Conservation (phyloP, 345 rosid species). For the Rhodamnia argentea region DNA sequence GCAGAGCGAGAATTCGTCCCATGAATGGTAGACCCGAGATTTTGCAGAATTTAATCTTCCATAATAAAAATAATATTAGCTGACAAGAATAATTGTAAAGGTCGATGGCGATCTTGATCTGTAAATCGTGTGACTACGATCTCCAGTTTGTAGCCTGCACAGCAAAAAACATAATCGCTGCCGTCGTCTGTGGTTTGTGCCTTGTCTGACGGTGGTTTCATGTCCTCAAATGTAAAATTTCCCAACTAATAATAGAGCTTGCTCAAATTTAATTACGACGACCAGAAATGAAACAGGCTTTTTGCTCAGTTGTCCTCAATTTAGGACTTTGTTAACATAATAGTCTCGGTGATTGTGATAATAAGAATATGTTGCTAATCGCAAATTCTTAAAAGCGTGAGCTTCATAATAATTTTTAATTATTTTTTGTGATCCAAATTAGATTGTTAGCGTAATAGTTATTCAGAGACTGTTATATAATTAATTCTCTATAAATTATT, state of each 20-base stretch:
- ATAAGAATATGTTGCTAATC: no score
- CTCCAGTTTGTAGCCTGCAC: not conserved
- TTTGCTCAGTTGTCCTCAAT: not conserved
- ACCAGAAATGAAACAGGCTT: not conserved
- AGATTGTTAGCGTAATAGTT: no score
- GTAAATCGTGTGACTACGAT: not conserved
- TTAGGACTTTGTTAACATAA: no score
- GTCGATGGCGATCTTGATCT: not conserved
- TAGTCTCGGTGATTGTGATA: no score
- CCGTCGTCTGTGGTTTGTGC: not conserved
- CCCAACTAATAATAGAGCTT: not conserved
- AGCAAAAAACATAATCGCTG: not conserved
- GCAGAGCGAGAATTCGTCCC: not conserved
- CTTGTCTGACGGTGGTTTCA: not conserved
- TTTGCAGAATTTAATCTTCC: not conserved
- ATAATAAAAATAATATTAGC: not conserved
- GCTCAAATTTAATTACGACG: not conserved
- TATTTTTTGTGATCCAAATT: no score
- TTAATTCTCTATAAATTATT: not conserved
- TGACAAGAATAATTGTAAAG: not conserved
- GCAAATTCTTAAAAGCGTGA: no score
- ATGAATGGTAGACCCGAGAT: not conserved
- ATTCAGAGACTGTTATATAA: no score
- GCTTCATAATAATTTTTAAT: no score
- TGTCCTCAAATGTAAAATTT: not conserved